These are phyloP conservation scores for Pharnaceum exiguum DNA, from an alignment of 148 eudicot genomes.

Conservation along the genomic window DNA sequence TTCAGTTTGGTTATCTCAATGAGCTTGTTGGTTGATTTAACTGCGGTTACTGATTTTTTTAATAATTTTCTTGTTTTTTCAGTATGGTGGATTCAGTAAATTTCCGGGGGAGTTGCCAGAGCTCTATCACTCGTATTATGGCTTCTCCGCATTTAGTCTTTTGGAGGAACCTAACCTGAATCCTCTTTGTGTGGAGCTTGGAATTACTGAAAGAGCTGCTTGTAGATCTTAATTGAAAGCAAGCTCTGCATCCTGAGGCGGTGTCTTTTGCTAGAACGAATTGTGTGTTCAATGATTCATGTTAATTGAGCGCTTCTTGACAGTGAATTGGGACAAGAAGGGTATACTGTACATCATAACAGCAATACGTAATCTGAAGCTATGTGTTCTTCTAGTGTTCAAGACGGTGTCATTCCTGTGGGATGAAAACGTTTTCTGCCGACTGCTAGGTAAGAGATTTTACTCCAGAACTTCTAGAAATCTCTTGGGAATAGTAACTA, in stretches of 20 bases:
- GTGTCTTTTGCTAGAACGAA: no score
- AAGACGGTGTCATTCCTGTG: no score
- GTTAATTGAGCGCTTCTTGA: no score
- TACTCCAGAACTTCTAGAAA: no score
- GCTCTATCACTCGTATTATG: constrained; percentile 85
- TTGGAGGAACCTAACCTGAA: constrained; percentile 57
- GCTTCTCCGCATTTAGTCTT: constrained; percentile 76
- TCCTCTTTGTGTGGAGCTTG: constrained; percentile 56
- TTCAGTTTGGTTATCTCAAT: not conserved
- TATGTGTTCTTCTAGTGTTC: no score
- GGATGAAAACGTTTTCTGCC: no score
- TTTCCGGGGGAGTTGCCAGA: constrained; percentile 71
- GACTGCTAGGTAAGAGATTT: no score
- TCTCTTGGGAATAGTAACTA: no score
- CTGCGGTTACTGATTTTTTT: not conserved
- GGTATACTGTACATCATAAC: no score
- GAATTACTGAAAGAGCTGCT: constrained; percentile 48
- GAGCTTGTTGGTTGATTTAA: not conserved
- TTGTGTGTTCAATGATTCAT: no score
- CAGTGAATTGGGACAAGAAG: no score
- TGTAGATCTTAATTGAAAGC: constrained; percentile 23
- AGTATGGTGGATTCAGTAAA: constrained; percentile 97
- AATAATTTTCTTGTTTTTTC: not conserved
- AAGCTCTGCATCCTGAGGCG: not conserved
- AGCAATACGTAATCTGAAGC: no score